Conservation (phyloP, 2,329 filamentous ascomycete species). For the Arthroderma sp. region DNA sequence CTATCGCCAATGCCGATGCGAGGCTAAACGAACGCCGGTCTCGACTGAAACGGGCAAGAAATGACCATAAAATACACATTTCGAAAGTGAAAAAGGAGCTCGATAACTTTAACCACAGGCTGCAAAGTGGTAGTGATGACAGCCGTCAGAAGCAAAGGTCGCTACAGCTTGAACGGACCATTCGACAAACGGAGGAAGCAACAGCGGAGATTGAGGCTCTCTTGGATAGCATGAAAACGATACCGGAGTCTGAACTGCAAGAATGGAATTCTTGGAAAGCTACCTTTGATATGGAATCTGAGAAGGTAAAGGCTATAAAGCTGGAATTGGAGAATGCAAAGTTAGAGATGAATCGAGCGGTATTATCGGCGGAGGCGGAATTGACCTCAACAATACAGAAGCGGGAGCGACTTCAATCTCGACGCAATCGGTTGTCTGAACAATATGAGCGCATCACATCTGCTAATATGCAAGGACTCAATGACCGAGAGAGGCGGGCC, state of each 20-base stretch:
- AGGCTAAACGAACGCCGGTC: slow-evolving; percentile 48
- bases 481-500: slow-evolving; percentile 39
- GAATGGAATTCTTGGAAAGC: slow-evolving; percentile 41
- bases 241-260: slow-evolving; percentile 44
- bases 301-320: slow-evolving; percentile 37
- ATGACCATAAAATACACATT: slow-evolving; percentile 47
- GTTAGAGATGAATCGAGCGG: slow-evolving; percentile 38
- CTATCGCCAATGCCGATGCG: slow-evolving; percentile 48
- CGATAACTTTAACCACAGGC: slow-evolving; percentile 43
- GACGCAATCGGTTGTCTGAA: slow-evolving; percentile 45
- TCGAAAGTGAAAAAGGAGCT: slow-evolving; percentile 49
- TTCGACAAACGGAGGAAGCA: slow-evolving; percentile 50
- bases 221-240: slow-evolving; percentile 41
- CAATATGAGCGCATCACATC: slow-evolving; percentile 48
- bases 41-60: slow-evolving; percentile 46
- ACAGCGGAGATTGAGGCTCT: slow-evolving; percentile 42
- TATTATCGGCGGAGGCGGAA: slow-evolving; percentile 41
- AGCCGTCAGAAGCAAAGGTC: slow-evolving; percentile 50
- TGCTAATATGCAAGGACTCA: slow-evolving; percentile 45
- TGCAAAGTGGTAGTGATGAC: slow-evolving; percentile 47
- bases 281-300: slow-evolving; percentile 41
- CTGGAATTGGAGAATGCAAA: slow-evolving; percentile 39
- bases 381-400: slow-evolving; percentile 40
- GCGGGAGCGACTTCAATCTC: slow-evolving; percentile 46
- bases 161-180: slow-evolving; percentile 48